Base-by-base conservation (phyloP, 1,139 yeast species). In the Saccharomyces pastorianus region DNA sequence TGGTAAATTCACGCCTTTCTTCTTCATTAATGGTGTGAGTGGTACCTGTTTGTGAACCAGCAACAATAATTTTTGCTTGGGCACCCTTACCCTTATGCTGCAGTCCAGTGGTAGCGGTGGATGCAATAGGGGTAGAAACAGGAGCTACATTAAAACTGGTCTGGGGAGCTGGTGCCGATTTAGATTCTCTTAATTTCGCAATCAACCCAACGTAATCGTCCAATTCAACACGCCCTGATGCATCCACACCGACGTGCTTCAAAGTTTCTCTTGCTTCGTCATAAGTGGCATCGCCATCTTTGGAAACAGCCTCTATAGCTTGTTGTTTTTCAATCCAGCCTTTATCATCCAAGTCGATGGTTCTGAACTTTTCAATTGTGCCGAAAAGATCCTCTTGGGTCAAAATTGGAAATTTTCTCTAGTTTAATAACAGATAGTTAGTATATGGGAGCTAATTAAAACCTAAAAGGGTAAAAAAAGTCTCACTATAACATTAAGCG, bases 11-110 rank as follows among this genome's bases (percentile, higher is more conserved):
- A 29, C 88, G 78, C 70, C 97, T 82, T 74, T 93, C 99, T 77
- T 93, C 99, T 64, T 93, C 98, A 69, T 93, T 90, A 69, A 93
- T 90, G 4, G 97, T 89, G 70, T 93, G 99, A 2, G 96, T 88
- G n/a, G 95, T 88, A 51, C 97, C 97, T 0, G 93, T 80, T 25
- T 93, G 83, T 51, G 87, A 81, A 42, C 95, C 91, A 53, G 88
- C 80, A 56, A 88, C 93, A 49, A 93, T 85, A 65, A 90, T 90
- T 63, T 85, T 83, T 17, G 81, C 82, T 52, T 74, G 73, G 17
- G 77, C 74, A 55, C 81, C 81, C 20, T 81, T 73, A 41, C 81
- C 81, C 57, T 71, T 73, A 73, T 77, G 77, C 66, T 80, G 68
- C 73, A 84, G 61, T 69, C 78, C 70, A 29, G 59, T 53, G 49